These are phyloP conservation scores for Aspergillus ibericus DNA, from an alignment of 2,329 filamentous ascomycete species.

Conservation along the genomic window DNA sequence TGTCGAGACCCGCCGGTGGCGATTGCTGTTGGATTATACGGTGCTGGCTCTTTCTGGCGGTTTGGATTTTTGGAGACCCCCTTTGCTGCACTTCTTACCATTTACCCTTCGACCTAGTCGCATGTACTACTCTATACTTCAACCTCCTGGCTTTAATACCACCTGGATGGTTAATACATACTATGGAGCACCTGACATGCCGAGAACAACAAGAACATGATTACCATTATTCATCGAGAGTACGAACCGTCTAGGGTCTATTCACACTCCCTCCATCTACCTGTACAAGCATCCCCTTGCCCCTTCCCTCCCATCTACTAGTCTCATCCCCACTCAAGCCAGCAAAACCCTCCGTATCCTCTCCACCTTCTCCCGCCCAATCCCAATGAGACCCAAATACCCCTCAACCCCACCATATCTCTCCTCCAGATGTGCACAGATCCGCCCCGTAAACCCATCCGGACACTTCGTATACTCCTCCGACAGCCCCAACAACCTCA, in stretches of 20 bases:
- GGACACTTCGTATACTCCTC: constrained; percentile 72
- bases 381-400: constrained; percentile 67
- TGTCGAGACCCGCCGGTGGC: background rate
- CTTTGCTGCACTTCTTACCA: too few species aligned
- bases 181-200: too few species aligned
- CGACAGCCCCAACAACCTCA: constrained; percentile 67
- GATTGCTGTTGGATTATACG: too few species aligned
- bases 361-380: constrained; percentile 49
- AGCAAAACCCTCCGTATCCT: constrained; percentile 31
- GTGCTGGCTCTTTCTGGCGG: too few species aligned
- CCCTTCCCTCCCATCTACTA: background rate
- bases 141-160: too few species aligned
- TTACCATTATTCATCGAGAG: background rate
- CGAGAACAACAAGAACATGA: background rate
- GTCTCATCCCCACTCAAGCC: constrained; percentile 13
- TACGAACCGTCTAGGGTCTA: background rate
- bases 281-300: background rate
- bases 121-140: too few species aligned
- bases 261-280: background rate
- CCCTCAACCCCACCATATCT: constrained; percentile 65
- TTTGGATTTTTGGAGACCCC: too few species aligned
- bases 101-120: too few species aligned
- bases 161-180: too few species aligned
- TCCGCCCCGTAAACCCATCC: constrained; percentile 60
- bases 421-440: constrained; percentile 59